Base-by-base conservation (phyloP, 106 monocot species). In the Platanthera zijinensis region DNA sequence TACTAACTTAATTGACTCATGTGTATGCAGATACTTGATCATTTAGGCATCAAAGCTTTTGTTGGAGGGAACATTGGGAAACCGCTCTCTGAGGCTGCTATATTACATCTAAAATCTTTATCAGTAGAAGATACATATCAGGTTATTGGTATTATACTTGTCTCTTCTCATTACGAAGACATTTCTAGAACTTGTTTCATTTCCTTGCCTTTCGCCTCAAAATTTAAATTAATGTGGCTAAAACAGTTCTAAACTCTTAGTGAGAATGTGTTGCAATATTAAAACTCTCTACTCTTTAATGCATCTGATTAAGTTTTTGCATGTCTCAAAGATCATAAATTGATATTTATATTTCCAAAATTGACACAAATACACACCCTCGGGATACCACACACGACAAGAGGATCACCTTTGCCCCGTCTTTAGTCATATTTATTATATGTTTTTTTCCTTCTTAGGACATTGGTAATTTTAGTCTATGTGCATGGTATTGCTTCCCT, bases 31-130 rank as follows among this genome's bases (percentile, higher is more conserved):
- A 87, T 87, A 72, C 81, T 87, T 47, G 57, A 81, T 18, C 72
- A 87, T 50, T 72, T 84, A 28, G 87, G 84, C 15, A 79, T 87
- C 39, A 78, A 73, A 69, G 73, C 81, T 62, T 84, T 84, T 76
- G 84, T 84, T 73, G 87, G 87, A 68, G 87, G 87, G 18, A 87
- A 87, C 78, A 66, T 87, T 79, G 87, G 87, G 22, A 81, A n/a
- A 51, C 87, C 87, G 46, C 84, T 87, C 10, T 84, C 87, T 14
- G 78, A 87, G 72, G 84, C 87, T 81, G 76, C 87, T 48, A 61
- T 76, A 17, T n/a, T 15, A 30, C 76, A 49, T 62, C 69, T 84
- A 75, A 74, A 72, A 48, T 12, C 84, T 67, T 75, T 72, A 52
- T 73, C 83, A 56, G 6, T 50, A 15, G 18, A 71, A 32, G 52